A percentile compares a stretch with the other conserved stretches of the same genome.
These are phyloP conservation scores for Hypoxylon crocopeplum DNA, from an alignment of 495 filamentous ascomycete genomes.

Conservation along the genomic window DNA sequence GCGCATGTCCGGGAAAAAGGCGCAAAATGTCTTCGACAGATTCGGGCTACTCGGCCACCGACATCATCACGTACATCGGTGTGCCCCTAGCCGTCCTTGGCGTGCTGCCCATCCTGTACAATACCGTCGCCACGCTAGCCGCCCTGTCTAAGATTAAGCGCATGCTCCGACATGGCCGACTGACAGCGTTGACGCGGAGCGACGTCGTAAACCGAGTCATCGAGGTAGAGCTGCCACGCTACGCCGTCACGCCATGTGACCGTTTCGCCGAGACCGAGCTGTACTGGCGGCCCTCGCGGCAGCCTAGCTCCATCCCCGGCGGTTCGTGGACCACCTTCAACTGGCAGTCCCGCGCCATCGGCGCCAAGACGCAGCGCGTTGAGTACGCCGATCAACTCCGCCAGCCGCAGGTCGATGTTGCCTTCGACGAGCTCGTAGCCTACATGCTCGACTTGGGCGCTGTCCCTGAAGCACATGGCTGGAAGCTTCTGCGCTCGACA, in stretches of 20 bases:
- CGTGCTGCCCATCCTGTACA: conserved; percentile 73
- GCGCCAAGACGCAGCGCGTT: conserved; percentile 63
- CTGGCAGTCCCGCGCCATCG: conserved; percentile 66
- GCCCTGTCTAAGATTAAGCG: conserved; percentile 64
- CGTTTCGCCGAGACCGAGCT: conserved; percentile 55
- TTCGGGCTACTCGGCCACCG: conserved; percentile 41
- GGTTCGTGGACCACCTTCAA: conserved; percentile 70
- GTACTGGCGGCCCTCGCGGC: conserved; percentile 62
- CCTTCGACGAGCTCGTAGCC: conserved; percentile 64
- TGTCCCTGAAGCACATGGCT: conserved; percentile 63
- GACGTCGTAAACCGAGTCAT: conserved; percentile 69
- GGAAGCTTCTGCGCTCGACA: conserved; percentile 62
- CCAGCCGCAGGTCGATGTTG: conserved; percentile 69
- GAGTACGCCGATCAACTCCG: conserved; percentile 70
- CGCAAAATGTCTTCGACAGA: conserved; percentile 26
- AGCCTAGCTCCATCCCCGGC: conserved; percentile 59
- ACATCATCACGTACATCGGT: conserved; percentile 63
- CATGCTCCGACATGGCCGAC: conserved; percentile 58
- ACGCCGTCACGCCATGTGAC: conserved; percentile 65
- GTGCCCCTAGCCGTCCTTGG: conserved; percentile 70
- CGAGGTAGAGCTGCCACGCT: conserved; percentile 69
- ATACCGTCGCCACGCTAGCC: conserved; percentile 58
- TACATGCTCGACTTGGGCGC: conserved; percentile 70
- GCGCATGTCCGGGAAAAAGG: neutral
- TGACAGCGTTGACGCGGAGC: conserved; percentile 64